These are phyloP conservation scores for Hypoxylon sp. DNA, from an alignment of 2,329 filamentous ascomycete species.

Conservation along the genomic window DNA sequence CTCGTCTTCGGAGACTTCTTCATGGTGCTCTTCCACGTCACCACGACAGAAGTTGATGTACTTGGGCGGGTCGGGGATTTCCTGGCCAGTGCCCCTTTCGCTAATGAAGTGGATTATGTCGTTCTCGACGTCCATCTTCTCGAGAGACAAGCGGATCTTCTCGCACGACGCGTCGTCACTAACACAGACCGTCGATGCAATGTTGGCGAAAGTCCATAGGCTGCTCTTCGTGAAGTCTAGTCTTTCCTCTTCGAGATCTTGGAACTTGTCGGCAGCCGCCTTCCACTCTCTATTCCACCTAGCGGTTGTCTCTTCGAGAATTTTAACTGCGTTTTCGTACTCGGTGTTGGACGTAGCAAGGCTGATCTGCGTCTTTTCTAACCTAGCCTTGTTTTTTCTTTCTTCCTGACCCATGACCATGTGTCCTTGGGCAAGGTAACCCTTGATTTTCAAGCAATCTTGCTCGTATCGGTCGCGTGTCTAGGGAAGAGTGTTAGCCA, in stretches of 20 bases:
- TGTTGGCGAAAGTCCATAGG: conserved; percentile 97
- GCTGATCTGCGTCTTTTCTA: conserved; percentile 98
- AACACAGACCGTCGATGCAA: conserved; percentile 96
- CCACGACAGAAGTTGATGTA: conserved; percentile 99
- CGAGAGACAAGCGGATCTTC: conserved; percentile 92
- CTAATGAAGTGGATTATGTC: conserved; percentile 92
- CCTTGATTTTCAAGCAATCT: conserved; percentile 98
- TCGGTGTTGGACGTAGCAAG: conserved; percentile 91
- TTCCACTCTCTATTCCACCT: conserved; percentile 99
- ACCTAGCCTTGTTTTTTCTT: conserved; percentile 97
- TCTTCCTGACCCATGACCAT: conserved; percentile 99
- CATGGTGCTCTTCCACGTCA: conserved; percentile 83
- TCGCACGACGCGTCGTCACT: conserved; percentile 98
- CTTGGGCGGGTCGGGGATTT: conserved; percentile 96
- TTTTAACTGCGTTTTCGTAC: conserved; percentile 93
- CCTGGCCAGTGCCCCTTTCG: conserved; percentile 91
- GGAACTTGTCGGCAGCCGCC: conserved; percentile 97
- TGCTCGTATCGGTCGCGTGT: conserved; percentile 96
- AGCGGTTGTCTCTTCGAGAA: conserved; percentile 92
- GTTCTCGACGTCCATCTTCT: conserved; percentile 96
- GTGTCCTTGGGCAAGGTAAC: conserved; percentile 96
- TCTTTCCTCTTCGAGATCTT: conserved; percentile 97
- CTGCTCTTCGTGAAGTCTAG: conserved; percentile 98
- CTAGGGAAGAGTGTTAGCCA: conserved; percentile 58
- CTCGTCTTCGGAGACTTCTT: conserved; percentile 83